Percentiles rank a stretch among this genome's conserved stretches.
These are phyloP conservation scores for Casaregolazyma lundiana DNA, from an alignment of 1,139 yeast species.

Conservation along the genomic window DNA sequence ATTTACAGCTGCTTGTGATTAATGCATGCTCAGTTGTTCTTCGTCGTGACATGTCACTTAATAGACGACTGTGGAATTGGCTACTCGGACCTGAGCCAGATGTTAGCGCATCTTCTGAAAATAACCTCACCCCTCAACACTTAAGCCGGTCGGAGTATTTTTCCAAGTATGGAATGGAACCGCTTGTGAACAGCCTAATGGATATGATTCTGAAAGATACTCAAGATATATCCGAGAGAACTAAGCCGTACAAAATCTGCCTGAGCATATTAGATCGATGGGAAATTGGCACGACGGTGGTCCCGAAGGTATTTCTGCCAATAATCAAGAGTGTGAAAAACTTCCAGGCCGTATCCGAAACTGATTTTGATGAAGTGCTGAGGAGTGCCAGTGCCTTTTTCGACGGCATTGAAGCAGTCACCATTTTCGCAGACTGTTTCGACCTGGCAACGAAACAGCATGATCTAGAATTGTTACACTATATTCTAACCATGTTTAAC, in stretches of 20 bases:
- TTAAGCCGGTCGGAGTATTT: constrained; percentile 52
- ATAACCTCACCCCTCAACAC: neutral
- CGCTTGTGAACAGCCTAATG: constrained; percentile 50
- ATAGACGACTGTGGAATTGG: constrained; percentile 91
- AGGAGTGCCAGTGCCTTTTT: constrained; percentile 63
- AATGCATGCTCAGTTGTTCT: constrained; percentile 66
- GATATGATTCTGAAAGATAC: constrained; percentile 38
- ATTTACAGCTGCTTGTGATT: constrained; percentile 54
- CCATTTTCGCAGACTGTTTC: constrained; percentile 67
- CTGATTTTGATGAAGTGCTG: constrained; percentile 41
- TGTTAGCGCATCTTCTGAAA: constrained; percentile 24
- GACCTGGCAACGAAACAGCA: constrained; percentile 32
- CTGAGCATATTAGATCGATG: constrained; percentile 81
- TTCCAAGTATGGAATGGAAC: constrained; percentile 46
- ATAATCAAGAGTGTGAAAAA: constrained; percentile 41
- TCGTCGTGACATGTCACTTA: constrained; percentile 86
- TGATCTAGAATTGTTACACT: constrained; percentile 49
- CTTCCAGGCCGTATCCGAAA: constrained; percentile 16
- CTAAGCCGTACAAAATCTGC: constrained; percentile 58
- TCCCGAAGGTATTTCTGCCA: constrained; percentile 67
- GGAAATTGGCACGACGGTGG: constrained; percentile 78
- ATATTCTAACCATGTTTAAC: constrained; percentile 60
- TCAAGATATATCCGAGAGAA: constrained; percentile 30
- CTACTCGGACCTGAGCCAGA: constrained; percentile 64
- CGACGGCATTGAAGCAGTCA: constrained; percentile 76